Conservation (phyloP, 1,284 basidiomycete species). For the Fomitopsis betulina region DNA sequence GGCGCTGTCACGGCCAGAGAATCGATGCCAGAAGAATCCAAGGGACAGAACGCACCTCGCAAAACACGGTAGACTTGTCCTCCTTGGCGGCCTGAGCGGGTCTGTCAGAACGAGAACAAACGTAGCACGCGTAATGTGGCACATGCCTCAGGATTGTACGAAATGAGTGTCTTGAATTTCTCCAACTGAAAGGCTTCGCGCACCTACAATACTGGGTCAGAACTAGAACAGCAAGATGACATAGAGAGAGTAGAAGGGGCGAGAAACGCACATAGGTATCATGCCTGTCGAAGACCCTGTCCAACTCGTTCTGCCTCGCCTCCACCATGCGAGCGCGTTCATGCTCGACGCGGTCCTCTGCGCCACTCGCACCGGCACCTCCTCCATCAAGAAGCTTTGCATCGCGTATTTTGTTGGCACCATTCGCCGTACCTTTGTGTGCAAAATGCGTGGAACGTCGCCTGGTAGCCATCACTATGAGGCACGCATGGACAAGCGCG, state of each 20-base stretch:
- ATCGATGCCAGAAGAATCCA: neutral
- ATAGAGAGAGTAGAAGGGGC: neutral
- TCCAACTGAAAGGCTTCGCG: conserved; percentile 86
- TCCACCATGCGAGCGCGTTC: conserved; percentile 43
- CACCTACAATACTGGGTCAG: conserved; percentile 39
- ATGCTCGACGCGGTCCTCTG: conserved; percentile 18
- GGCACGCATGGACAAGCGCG: conserved; percentile 13
- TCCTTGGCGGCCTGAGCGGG: conserved; percentile 59
- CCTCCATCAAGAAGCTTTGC: neutral
- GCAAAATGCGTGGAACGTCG: conserved; percentile 7
- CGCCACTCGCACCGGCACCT: neutral
- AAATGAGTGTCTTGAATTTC: conserved; percentile 67
- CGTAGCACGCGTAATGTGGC: neutral
- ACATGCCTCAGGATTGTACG: conserved; percentile 67
- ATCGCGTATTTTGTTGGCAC: neutral
- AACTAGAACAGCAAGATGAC: neutral
- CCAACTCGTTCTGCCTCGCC: conserved; percentile 56
- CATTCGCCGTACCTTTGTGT: too few species aligned
- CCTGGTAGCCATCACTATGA: conserved; percentile 17
- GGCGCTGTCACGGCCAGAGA: neutral
- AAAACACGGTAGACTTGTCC: conserved; percentile 71
- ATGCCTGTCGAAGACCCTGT: conserved; percentile 60
- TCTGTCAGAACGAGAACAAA: neutral
- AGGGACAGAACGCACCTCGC: conserved; percentile 45
- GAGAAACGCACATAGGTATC: conserved; percentile 66